A percentile compares a stretch with the other conserved stretches of the same genome.
phyloP scores from a whole-genome alignment of 1,284 basidiomycete species.

The Sporisorium scitamineum region DNA sequence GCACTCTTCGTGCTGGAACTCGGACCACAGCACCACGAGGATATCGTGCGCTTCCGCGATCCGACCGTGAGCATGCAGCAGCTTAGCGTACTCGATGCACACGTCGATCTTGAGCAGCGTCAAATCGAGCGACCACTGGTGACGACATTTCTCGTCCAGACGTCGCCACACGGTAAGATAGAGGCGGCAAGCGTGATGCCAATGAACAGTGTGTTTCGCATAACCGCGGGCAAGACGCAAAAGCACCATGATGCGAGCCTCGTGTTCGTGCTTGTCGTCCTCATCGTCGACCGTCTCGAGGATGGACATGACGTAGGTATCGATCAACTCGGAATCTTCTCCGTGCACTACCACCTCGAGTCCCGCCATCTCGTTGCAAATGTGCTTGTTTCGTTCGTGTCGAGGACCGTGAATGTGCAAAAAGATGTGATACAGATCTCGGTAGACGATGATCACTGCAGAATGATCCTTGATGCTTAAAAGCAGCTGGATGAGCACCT shows the following conservation, averaged over 20 bases:
- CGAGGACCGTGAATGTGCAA: slow-evolving; percentile 1
- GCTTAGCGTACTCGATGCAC: slow-evolving; percentile 10
- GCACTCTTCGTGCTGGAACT: slow-evolving; percentile 8
- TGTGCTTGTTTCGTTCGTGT: slow-evolving; percentile 1
- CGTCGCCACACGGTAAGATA: slow-evolving; percentile 14
- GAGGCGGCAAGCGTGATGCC: slow-evolving; percentile 13
- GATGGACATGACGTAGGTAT: slow-evolving; percentile 8
- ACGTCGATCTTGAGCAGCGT: slow-evolving; percentile 9
- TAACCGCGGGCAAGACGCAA: slow-evolving; percentile 7
- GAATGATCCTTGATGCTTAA: slow-evolving; percentile 8
- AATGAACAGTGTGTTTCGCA: slow-evolving; percentile 1
- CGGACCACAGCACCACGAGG: slow-evolving; percentile 11
- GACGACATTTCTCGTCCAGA: slow-evolving; percentile 6
- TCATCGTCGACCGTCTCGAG: slow-evolving; percentile 11
- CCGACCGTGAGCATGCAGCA: slow-evolving; percentile 1
- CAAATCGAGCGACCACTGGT: slow-evolving; percentile 8
- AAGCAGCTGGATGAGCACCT: slow-evolving; percentile 14
- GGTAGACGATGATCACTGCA: slow-evolving; percentile 3
- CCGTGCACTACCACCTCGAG: slow-evolving; percentile 8
- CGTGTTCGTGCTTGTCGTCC: slow-evolving; percentile 8
- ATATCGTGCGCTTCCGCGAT: slow-evolving; percentile 6
- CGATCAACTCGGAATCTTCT: background rate
- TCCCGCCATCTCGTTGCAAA: slow-evolving; percentile 7
- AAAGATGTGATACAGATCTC: slow-evolving; percentile 4
- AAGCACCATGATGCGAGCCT: slow-evolving; percentile 3